A percentile compares a stretch with the other conserved stretches of the same genome.
These are phyloP conservation scores for Apiotrichum veenhuisii DNA, from an alignment of 1,284 basidiomycete genomes.

Conservation along the genomic window DNA sequence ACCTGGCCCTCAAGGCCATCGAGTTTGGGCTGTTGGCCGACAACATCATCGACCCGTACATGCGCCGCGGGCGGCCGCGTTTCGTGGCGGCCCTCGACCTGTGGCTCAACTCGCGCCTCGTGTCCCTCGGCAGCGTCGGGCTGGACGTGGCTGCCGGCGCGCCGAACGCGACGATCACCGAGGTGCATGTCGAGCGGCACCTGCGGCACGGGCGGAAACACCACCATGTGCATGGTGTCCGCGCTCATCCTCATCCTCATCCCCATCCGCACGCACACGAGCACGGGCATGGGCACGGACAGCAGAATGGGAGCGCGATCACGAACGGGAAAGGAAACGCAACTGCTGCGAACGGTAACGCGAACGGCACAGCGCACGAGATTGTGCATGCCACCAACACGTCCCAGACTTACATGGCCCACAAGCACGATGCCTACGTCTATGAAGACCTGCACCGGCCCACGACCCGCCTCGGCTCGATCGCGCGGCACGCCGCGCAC, in stretches of 20 bases:
- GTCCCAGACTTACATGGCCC: background rate
- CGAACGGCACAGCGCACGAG: background rate
- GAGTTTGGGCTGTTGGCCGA: conserved; percentile 33
- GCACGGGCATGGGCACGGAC: background rate
- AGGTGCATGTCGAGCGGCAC: background rate
- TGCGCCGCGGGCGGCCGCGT: conserved; percentile 18
- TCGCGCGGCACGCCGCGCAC: conserved; percentile 26
- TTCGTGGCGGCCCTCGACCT: conserved; percentile 29
- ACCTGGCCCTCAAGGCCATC: conserved; percentile 30
- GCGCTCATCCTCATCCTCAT: too few species aligned
- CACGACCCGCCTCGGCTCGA: conserved; percentile 23
- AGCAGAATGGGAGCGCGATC: background rate
- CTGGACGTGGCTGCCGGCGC: conserved; percentile 13
- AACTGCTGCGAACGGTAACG: background rate
- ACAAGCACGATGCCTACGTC: conserved; percentile 2
- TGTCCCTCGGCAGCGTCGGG: conserved; percentile 31
- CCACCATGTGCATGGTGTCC: background rate
- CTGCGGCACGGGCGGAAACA: background rate
- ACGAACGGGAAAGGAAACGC: background rate
- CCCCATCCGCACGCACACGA: background rate
- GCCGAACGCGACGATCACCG: conserved; percentile 1
- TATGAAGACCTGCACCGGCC: conserved; percentile 2
- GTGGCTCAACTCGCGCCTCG: conserved; percentile 34
- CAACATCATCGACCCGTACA: conserved; percentile 32
- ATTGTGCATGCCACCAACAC: background rate